Evolutionary conservation across 768 basidiomycete species (phyloP).

Genomic region (Hygrocybe coccinea): DNA sequence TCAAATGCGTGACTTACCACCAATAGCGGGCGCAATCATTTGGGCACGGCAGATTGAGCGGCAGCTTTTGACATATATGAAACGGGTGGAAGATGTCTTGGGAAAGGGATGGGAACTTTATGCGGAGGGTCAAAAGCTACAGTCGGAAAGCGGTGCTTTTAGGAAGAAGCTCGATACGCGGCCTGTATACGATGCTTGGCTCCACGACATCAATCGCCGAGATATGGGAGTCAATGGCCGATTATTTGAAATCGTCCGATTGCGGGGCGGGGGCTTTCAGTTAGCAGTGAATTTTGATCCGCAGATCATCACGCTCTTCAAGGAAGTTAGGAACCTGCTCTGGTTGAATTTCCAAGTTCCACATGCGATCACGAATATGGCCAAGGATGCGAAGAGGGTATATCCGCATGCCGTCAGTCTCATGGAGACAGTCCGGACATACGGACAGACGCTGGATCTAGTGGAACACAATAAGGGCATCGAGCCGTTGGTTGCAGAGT

Average conservation of each 20-base stretch:
- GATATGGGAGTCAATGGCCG: conserved; percentile 90
- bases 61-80: conserved; percentile 95
- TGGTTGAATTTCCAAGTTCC: conserved; percentile 97
- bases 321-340: conserved; percentile 91
- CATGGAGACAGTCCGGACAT: conserved; percentile 99
- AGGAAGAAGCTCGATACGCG: conserved; percentile 93
- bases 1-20: conserved; percentile 95
- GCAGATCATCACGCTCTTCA: conserved; percentile 97
- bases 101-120: conserved; percentile 99
- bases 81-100: conserved; percentile 96
- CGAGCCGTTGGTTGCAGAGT: conserved; percentile 92
- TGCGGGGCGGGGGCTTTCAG: conserved; percentile 72
- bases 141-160: conserved; percentile 87
- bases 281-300: conserved; percentile 97
- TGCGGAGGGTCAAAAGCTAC: conserved; percentile 97
- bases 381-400: conserved; percentile 96
- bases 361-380: conserved; percentile 91
- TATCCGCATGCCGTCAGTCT: conserved; percentile 97
- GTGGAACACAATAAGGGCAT: conserved; percentile 89
- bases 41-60: conserved; percentile 99
- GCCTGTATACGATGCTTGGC: conserved; percentile 94
- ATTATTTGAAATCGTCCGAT: conserved; percentile 82
- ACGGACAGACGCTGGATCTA: conserved; percentile 90
- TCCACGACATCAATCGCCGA: conserved; percentile 88
- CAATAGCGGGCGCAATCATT: conserved; percentile 96